These are phyloP conservation scores for Bryoerythrophyllum caledonicum DNA, from an alignment of 225 moss, liverwort and hornwort genomes.

Conservation along the genomic window DNA sequence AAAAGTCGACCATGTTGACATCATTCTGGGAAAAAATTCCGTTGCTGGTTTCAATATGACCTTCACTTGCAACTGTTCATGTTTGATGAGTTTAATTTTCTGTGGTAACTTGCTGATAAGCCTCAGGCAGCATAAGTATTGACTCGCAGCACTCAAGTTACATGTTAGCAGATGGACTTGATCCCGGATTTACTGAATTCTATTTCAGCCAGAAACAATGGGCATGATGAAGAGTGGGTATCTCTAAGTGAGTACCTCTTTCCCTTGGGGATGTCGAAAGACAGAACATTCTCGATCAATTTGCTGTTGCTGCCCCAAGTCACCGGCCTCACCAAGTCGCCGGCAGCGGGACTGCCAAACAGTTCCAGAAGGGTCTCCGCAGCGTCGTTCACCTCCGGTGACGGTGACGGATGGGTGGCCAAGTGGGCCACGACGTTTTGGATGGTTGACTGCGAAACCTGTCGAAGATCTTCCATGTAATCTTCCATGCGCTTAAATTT, in stretches of 20 bases:
- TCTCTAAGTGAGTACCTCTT: background rate
- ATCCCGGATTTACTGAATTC: background rate
- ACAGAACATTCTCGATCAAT: background rate
- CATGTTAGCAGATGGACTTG: background rate
- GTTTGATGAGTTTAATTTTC: background rate
- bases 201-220: background rate
- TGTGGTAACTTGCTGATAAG: background rate
- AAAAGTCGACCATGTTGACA: background rate
- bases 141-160: too few relatives aligned
- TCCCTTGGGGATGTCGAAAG: background rate
- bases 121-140: background rate
- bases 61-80: background rate
- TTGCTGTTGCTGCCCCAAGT: background rate
- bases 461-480: background rate
- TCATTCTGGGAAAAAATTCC: background rate
- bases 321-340: too few relatives aligned
- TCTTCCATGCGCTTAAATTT: background rate
- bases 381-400: background rate
- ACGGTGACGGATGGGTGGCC: background rate
- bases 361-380: background rate
- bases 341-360: background rate
- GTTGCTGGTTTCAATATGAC: too few relatives aligned
- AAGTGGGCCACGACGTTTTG: background rate
- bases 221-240: background rate
- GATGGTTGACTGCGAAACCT: background rate